These are phyloP conservation scores for Paraphysoderma sedebokerense DNA, from an alignment of 371 early-diverging fungal species.

Conservation along the genomic window DNA sequence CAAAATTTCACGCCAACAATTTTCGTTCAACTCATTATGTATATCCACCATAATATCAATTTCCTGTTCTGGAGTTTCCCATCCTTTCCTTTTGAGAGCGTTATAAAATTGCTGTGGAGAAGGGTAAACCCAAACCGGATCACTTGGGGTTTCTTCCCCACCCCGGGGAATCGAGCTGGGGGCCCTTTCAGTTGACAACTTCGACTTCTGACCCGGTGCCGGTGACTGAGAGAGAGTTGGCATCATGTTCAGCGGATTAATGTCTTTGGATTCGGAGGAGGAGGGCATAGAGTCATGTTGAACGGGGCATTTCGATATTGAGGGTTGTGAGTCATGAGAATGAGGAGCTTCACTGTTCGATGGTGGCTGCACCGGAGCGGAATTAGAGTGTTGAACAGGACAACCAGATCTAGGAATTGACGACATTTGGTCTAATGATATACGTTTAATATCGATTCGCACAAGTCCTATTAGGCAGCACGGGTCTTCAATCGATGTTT, in stretches of 20 bases:
- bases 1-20: slow-evolving; percentile 79
- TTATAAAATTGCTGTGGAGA: slow-evolving; percentile 92
- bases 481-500: too few species aligned
- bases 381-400: too few species aligned
- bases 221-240: slow-evolving; percentile 47
- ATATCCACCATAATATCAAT: slow-evolving; percentile 88
- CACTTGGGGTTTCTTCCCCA: slow-evolving; percentile 5
- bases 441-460: too few species aligned
- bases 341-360: too few species aligned
- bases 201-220: slow-evolving; percentile 39
- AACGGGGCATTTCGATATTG: too few species aligned
- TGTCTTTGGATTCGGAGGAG: too few species aligned
- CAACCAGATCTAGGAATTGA: too few species aligned
- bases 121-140: slow-evolving; percentile 78
- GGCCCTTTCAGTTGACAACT: slow-evolving; percentile 51
- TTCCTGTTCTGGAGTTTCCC: slow-evolving; percentile 77
- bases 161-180: slow-evolving; percentile 32
- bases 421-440: too few species aligned
- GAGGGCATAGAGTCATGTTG: neutral
- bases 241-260: slow-evolving; percentile 74
- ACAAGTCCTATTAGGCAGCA: too few species aligned
- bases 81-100: slow-evolving; percentile 82
- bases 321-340: too few species aligned
- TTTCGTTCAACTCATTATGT: slow-evolving; percentile 93
- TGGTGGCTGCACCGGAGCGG: too few species aligned